phyloP scores from a whole-genome alignment of 805 yeast genomes.

The Cyberlindnera mississippiensis region DNA sequence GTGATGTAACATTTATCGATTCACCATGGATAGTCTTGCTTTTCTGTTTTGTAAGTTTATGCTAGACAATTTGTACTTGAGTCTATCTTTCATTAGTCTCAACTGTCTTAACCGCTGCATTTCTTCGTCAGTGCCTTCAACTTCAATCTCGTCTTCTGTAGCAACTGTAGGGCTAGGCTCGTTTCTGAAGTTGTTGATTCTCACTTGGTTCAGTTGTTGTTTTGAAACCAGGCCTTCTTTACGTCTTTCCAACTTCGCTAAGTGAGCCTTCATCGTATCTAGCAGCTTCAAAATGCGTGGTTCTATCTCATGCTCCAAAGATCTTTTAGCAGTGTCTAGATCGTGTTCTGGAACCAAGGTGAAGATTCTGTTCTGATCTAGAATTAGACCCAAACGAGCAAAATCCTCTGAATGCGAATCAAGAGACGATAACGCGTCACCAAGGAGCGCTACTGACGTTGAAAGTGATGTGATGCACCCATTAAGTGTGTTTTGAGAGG shows the following conservation, averaged over 20 bases:
- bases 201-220: conserved; percentile 37
- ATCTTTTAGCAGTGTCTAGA: conserved; percentile 36
- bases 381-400: conserved; percentile 35
- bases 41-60: conserved; percentile 27
- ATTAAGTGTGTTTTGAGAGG: conserved; percentile 16
- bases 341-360: conserved; percentile 49
- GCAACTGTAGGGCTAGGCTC: conserved; percentile 17
- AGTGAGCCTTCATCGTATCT: conserved; percentile 31
- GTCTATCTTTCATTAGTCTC: conserved; percentile 40
- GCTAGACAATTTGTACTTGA: conserved; percentile 36
- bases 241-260: conserved; percentile 33
- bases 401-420: conserved; percentile 35
- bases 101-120: conserved; percentile 37
- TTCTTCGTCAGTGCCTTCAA: conserved; percentile 32
- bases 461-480: conserved; percentile 34
- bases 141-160: conserved; percentile 17
- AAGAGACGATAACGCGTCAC: conserved; percentile 32
- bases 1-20: conserved; percentile 12
- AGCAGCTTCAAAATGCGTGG: conserved; percentile 39
- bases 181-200: conserved; percentile 30
- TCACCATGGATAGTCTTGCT: conserved; percentile 25
- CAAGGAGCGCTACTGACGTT: conserved; percentile 33
- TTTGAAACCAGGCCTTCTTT: conserved; percentile 34
- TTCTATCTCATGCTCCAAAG: conserved; percentile 34
- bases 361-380: conserved; percentile 44